A percentile compares a stretch with the other conserved stretches of the same genome.
These are phyloP conservation scores for Clitopilus passeckerianus DNA, from an alignment of 768 basidiomycete genomes.

Conservation along the genomic window DNA sequence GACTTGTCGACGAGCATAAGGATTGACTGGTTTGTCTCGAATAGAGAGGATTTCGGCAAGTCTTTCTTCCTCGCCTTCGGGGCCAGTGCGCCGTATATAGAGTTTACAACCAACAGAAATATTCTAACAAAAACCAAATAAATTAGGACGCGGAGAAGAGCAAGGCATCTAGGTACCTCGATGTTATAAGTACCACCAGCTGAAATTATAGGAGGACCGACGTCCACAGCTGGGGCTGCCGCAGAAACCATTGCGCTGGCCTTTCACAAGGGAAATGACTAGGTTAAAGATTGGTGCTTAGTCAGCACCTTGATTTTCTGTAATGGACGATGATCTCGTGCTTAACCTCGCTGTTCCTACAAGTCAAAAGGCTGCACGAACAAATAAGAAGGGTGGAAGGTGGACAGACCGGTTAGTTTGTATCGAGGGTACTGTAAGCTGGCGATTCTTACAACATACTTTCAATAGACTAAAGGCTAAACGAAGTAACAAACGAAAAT, in stretches of 20 bases:
- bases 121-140: conserved; percentile 43
- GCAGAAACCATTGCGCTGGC: conserved; percentile 29
- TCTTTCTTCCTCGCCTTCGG: conserved; percentile 83
- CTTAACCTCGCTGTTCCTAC: conserved; percentile 58
- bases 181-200: conserved; percentile 74
- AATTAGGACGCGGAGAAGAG: conserved; percentile 21
- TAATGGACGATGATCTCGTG: conserved; percentile 72
- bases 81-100: conserved; percentile 77
- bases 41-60: conserved; percentile 95
- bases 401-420: conserved; percentile 71
- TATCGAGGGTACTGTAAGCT: conserved; percentile 5
- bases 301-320: neutral
- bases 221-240: conserved; percentile 33
- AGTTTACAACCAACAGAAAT: conserved; percentile 95
- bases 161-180: conserved; percentile 45
- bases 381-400: conserved; percentile 53
- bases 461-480: conserved; percentile 65
- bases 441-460: neutral
- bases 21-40: conserved; percentile 74
- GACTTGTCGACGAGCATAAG: conserved; percentile 46
- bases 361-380: conserved; percentile 14
- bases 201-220: conserved; percentile 59
- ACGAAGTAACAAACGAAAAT: conserved; percentile 60
- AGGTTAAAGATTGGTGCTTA: neutral
- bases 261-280: neutral